Evolutionary conservation across 305 asterid species (phyloP), one percentile per base, ranked within the genome.

Genomic region (Fraxinus floribunda): DNA sequence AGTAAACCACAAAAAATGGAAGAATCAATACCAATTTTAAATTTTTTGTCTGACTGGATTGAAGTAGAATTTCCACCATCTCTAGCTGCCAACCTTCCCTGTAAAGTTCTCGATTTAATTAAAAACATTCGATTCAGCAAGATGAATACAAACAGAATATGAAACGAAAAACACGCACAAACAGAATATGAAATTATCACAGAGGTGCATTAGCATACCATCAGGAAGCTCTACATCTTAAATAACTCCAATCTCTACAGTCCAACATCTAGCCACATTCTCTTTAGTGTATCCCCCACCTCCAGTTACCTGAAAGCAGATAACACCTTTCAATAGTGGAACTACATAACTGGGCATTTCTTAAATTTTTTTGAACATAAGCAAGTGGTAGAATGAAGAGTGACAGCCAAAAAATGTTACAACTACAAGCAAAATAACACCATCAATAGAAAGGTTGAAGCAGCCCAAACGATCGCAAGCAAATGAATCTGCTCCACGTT

Each of bases 231-330:
- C 97, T 46, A 92, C 88, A 32, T 88, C 98, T 74, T 94, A 84
- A 89, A 94, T 98, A 78, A 90, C 89, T 79, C 99, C 98, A 3
- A 98, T 97, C 89, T 97, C 99, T 81, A 93, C 89, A 80, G 99
- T 90, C 99, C 99, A 97, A 89, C 98, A 97, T 84, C 99, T 90
- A 74, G 99, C 98, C 84, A 97, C 99, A 79, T 97, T 97, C 89
- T 97, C 99, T 91, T 97, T 97, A 29, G 98, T 97, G 89, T 94
- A 97, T 76, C 99, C 99, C 71, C 99, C 99, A 83, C 99, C 99
- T 75, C 99, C 99, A 88, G 99, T 97, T 76, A 97, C 98, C 99
- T 97, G 88, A 80, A 83, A 76, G 64, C 85, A 77, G 80, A 82
- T 77, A 78, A 75, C 75, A 24, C 72, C 76, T 71, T 52, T 39